Evolutionary conservation across 2,329 filamentous ascomycete genomes (phyloP).

Genomic region (Alternaria sp.): DNA sequence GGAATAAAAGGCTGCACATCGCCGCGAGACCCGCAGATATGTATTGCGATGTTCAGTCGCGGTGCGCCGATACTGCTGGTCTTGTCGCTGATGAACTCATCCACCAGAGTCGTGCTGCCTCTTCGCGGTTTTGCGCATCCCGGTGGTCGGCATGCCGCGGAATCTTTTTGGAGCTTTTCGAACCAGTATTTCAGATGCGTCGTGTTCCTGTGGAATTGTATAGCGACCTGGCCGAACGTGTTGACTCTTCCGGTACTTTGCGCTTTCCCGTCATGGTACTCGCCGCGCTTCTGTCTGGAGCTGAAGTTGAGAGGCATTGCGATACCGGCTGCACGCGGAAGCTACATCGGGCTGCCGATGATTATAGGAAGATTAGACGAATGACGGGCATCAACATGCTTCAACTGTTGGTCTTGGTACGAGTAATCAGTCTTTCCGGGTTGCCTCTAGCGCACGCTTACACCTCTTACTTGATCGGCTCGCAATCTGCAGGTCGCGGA

Average conservation of each 20-base stretch:
- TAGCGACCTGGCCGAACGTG: constrained; percentile 22
- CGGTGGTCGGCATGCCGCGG: not conserved
- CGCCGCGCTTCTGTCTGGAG: constrained; percentile 6
- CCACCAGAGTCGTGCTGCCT: not conserved
- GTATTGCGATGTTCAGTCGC: constrained; percentile 60
- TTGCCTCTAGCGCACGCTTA: not conserved
- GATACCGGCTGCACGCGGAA: not conserved
- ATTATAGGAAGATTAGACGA: not conserved
- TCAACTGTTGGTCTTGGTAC: not conserved
- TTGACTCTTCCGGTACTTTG: constrained; percentile 14
- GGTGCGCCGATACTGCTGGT: constrained; percentile 6
- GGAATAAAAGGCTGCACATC: constrained; percentile 68
- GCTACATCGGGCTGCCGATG: not conserved
- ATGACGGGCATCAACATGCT: not conserved
- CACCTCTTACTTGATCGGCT: not conserved
- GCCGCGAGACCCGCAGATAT: constrained; percentile 60
- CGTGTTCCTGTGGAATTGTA: constrained; percentile 26
- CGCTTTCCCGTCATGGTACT: constrained; percentile 16
- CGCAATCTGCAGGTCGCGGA: not conserved
- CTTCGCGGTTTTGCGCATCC: not conserved
- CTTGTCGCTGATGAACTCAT: not conserved
- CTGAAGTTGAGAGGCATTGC: constrained; percentile 10
- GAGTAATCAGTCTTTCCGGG: not conserved
- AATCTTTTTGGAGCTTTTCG: constrained; percentile 13
- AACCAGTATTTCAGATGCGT: constrained; percentile 24